These are phyloP conservation scores for Perkinsus marinus DNA, from an alignment of 169 alveolate genomes.

Conservation along the genomic window DNA sequence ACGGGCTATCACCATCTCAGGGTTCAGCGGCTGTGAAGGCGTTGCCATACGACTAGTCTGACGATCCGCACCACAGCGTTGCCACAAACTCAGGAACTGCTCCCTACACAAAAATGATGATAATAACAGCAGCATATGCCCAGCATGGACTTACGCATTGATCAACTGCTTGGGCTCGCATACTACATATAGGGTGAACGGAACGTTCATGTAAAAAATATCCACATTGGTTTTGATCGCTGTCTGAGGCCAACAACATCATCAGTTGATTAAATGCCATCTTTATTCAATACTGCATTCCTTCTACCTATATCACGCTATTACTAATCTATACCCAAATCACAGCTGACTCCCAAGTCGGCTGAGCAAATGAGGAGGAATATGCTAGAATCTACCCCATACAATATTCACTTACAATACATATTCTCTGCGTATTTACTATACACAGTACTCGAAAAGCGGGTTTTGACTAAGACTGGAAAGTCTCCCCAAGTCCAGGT, in stretches of 20 bases:
- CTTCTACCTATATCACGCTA: too few species aligned
- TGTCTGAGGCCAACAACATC: slow-evolving; percentile 10
- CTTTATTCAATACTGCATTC: too few species aligned
- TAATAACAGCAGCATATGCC: slow-evolving; percentile 8
- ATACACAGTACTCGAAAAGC: too few species aligned
- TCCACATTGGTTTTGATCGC: slow-evolving; percentile 32
- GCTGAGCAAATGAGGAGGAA: background rate
- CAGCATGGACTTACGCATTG: slow-evolving; percentile 20
- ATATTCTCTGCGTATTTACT: too few species aligned
- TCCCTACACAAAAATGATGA: slow-evolving; percentile 21
- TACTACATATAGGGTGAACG: slow-evolving; percentile 26
- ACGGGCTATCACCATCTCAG: background rate
- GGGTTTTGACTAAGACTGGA: too few species aligned
- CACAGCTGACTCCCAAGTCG: too few species aligned
- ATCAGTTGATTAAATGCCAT: too few species aligned
- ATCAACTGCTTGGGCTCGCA: slow-evolving; percentile 23
- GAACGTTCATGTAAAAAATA: slow-evolving; percentile 30
- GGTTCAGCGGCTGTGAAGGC: background rate
- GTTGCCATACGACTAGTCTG: background rate
- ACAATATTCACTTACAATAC: too few species aligned
- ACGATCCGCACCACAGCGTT: background rate
- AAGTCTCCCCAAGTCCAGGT: too few species aligned
- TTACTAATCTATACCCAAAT: too few species aligned
- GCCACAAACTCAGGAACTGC: background rate
- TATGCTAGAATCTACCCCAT: too few species aligned